Conservation (phyloP, 805 yeast species). For the Diddensiella transvaalensis region DNA sequence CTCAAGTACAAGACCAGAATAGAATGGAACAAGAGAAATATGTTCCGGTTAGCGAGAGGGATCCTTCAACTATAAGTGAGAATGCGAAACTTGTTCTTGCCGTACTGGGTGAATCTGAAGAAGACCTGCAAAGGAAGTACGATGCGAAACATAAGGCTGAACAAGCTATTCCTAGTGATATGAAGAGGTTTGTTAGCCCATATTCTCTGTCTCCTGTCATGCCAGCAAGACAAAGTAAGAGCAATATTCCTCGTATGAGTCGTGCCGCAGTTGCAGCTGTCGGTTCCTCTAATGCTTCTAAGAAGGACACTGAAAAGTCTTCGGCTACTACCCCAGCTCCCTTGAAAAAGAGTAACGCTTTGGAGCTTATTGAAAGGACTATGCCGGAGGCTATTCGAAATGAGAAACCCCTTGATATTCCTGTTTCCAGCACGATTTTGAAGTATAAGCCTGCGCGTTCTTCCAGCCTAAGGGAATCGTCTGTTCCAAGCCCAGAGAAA, state of each 20-base stretch:
- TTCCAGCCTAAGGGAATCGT: constrained; percentile 18
- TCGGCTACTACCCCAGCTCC: background rate
- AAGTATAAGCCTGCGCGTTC: constrained; percentile 19
- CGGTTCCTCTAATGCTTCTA: too few species aligned
- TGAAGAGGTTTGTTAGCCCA: constrained; percentile 40
- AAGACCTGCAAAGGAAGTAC: background rate
- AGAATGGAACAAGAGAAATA: background rate
- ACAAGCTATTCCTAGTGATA: constrained; percentile 16
- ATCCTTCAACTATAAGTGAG: background rate
- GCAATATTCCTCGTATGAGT: constrained; percentile 11
- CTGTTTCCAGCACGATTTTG: constrained; percentile 1
- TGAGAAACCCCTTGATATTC: background rate
- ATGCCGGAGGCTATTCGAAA: background rate
- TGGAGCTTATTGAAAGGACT: background rate
- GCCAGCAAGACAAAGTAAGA: constrained; percentile 13
- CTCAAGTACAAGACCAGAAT: too few species aligned
- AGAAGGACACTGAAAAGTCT: too few species aligned
- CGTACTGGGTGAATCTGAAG: background rate
- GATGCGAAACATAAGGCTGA: background rate
- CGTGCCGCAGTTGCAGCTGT: too few species aligned
- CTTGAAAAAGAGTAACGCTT: background rate
- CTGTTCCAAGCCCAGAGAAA: constrained; percentile 18
- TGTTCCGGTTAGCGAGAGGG: background rate
- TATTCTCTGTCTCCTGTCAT: constrained; percentile 30
- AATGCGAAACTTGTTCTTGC: background rate